phyloP scores from a whole-genome alignment of 371 early-diverging fungal species.

The Blyttiomyces sp. region DNA sequence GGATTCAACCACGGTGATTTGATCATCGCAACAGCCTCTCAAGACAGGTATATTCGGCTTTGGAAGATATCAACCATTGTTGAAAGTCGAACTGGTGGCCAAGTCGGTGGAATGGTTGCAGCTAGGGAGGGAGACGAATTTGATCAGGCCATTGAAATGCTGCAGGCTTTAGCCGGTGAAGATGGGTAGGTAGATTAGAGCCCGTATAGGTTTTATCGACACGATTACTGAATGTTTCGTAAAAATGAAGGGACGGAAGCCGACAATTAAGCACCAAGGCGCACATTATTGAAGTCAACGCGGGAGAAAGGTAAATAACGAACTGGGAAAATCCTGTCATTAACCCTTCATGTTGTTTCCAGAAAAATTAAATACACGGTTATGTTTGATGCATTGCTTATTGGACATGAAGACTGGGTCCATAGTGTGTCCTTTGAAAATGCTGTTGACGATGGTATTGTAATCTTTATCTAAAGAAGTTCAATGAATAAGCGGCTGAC shows the following conservation, averaged over 20 bases:
- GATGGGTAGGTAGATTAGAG: constrained; percentile 5
- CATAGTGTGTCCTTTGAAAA: constrained; percentile 78
- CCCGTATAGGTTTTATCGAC: background rate
- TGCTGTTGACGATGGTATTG: constrained; percentile 16
- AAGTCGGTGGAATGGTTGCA: background rate
- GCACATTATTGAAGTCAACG: constrained; percentile 60
- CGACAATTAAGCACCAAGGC: constrained; percentile 78
- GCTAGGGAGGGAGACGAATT: constrained; percentile 10
- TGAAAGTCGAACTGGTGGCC: constrained; percentile 22
- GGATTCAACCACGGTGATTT: constrained; percentile 69
- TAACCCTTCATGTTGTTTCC: background rate
- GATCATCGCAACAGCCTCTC: constrained; percentile 83
- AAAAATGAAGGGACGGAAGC: constrained; percentile 13
- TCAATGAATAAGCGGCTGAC: background rate
- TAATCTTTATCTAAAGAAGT: too few relatives aligned
- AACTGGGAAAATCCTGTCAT: background rate
- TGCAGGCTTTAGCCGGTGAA: constrained; percentile 15
- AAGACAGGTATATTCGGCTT: constrained; percentile 88
- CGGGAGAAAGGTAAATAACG: constrained; percentile 9
- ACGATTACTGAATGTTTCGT: background rate
- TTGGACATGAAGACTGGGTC: constrained; percentile 97
- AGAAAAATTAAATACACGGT: constrained; percentile 55
- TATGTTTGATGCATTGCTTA: constrained; percentile 76
- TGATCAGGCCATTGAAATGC: constrained; percentile 18
- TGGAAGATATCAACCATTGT: too few relatives aligned